Base-by-base conservation (phyloP, 257 asterid species). In the Galeopsis tetrahit region DNA sequence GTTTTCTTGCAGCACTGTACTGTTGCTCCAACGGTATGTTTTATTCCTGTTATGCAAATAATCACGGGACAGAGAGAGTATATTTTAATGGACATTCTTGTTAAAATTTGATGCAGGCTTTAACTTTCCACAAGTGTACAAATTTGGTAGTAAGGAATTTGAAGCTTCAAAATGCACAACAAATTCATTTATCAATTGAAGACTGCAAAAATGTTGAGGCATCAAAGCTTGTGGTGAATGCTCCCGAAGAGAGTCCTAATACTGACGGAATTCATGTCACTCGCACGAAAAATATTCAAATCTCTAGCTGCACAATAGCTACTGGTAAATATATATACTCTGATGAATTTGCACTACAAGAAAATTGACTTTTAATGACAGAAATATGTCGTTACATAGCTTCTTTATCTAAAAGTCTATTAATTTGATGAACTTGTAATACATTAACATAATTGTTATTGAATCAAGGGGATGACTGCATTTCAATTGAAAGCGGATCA, bases 231-330 rank as follows among this genome's bases (percentile, higher is more conserved):
- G 72, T 15, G n/a, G 92, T 93, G 70, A 78, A 17, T 14, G 68
- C 96, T 14, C 97, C 97, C 0, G 87, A 66, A 61, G 52, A 48
- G 0, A 93, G 97, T 44, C 98, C 98, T 32, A 93, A 93, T 39
- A 93, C 98, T 1, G 98, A 93, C 77, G 98, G 97, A 51, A 90
- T 93, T 7, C 97, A 93, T 69, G 74, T 93, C 8, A 66, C 96
- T 0, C 60, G 6, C 36, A 87, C 93, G n/a, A 78, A 77, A 67
- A 76, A 85, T 70, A 87, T 93, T 62, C 80, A 74, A 33, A 78
- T 93, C 43, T 86, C 87, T 8, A 49, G 52, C 78, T 77, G 82
- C 69, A 79, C 52, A 4, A 90, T 93, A 3, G 90, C 65, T 75
- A 90, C 98, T 55, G 96, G 98, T 89, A 83, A 8, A 7, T 14